A percentile compares a stretch with the other conserved stretches of the same genome.
Evolutionary conservation across 2,329 filamentous ascomycete species (phyloP).

Genomic region (Sphaerulina populicola): DNA sequence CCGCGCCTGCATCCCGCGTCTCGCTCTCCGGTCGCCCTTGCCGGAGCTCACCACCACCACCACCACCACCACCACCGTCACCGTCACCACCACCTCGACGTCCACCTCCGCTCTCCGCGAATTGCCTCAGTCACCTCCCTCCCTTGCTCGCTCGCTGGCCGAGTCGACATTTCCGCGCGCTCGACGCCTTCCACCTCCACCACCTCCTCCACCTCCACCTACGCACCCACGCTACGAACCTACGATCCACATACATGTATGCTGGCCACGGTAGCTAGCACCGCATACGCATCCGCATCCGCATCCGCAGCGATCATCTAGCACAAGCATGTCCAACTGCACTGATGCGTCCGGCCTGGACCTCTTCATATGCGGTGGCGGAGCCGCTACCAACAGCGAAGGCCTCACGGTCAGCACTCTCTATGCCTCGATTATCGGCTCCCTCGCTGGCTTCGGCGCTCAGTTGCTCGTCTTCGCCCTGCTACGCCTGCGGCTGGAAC

Average conservation of each 20-base stretch:
- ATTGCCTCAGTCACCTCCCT: not conserved
- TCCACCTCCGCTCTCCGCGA: not conserved
- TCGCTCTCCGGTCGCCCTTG: too few relatives aligned
- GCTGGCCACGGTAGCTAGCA: not conserved
- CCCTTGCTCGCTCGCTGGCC: not conserved
- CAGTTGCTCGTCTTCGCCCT: constrained; percentile 64
- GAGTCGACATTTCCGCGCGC: not conserved
- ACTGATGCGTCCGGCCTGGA: constrained; percentile 2
- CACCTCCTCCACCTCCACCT: not conserved
- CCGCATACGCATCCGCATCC: not conserved
- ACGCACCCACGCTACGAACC: not conserved
- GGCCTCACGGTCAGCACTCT: constrained; percentile 33
- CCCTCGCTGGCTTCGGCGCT: constrained; percentile 30
- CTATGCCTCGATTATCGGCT: constrained; percentile 33
- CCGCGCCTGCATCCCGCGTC: too few relatives aligned
- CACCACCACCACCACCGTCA: too few relatives aligned
- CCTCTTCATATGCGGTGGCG: constrained; percentile 13
- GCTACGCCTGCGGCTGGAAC: constrained; percentile 66
- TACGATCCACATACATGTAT: not conserved
- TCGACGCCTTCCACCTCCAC: not conserved
- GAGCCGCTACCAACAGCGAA: constrained; percentile 13
- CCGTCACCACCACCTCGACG: not conserved
- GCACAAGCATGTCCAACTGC: not conserved
- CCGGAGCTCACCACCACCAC: too few relatives aligned
- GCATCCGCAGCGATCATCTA: not conserved